Evolutionary conservation across 2,329 filamentous ascomycete species (phyloP).

Genomic region (Ceratocystis papillata): DNA sequence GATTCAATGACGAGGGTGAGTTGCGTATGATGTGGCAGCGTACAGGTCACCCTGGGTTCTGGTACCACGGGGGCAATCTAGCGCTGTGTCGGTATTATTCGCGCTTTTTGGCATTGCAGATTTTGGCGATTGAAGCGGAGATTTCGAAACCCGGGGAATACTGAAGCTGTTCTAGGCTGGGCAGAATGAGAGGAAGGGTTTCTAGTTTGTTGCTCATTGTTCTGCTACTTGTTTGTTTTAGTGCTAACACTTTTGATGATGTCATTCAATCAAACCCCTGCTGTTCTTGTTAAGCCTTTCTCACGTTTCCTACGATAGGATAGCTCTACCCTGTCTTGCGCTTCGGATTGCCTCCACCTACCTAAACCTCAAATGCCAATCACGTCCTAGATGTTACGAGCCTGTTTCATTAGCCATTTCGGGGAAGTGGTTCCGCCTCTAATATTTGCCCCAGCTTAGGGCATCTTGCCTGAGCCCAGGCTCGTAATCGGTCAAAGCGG

Average conservation of each 20-base stretch:
- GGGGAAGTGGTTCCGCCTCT: constrained; percentile 5
- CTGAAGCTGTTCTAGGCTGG: neutral
- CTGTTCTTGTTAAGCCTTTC: neutral
- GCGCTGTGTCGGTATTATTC: constrained; percentile 53
- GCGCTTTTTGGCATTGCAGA: constrained; percentile 42
- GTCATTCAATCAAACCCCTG: neutral
- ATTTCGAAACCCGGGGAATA: constrained; percentile 31
- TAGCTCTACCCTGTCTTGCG: neutral
- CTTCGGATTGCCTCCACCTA: constrained; percentile 6
- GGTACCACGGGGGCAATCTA: constrained; percentile 56
- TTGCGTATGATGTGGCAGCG: constrained; percentile 47
- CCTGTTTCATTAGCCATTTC: constrained; percentile 13
- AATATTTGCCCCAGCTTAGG: constrained; percentile 3
- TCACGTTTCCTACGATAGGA: neutral
- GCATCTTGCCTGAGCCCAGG: neutral
- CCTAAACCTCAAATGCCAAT: constrained; percentile 4
- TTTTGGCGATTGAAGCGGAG: constrained; percentile 38
- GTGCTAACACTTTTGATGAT: neutral
- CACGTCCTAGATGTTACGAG: constrained; percentile 10
- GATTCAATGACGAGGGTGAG: constrained; percentile 48
- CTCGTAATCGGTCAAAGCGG: neutral
- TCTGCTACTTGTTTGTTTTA: neutral
- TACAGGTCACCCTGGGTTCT: constrained; percentile 53
- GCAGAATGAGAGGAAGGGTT: neutral
- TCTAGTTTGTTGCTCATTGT: neutral